Base-by-base conservation (phyloP, 106 monocot genomes). In the Gastrodia elata region DNA sequence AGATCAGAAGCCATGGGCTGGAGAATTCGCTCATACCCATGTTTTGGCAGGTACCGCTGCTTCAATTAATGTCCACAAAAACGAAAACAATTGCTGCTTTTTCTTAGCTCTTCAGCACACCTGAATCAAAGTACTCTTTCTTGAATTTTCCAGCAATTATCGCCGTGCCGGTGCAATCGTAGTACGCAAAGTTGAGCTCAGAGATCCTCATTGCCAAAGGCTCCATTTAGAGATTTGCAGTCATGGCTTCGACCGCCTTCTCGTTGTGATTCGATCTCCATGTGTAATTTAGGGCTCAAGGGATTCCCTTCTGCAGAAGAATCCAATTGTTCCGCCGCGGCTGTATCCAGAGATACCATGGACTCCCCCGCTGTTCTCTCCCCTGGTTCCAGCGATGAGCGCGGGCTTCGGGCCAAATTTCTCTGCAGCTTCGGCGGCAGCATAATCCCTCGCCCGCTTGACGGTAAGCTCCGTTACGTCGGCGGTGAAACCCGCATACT, bases 401-500 rank as follows among this genome's bases (percentile, higher is more conserved):
- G 64, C 39, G 69, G 69, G 4, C 86, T 75, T 15, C 84, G 88
- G 6, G 90, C 88, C 57, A 98, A 98, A 71, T 84, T 98, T 71
- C 88, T 98, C 22, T 93, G 93, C 84, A 93, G 93, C 83, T 98
- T 93, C 74, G 97, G 93, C 20, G 97, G 97, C 24, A 80, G 80
- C 71, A 85, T 93, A 77, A 80, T 98, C 22, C 98, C 98, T n/a
- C 93, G 98, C 46, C 98, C 93, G 43, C 75, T 87, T 16, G 93
- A 91, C 72, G 98, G 93, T 0, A 83, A 82, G 73, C 93, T 93
- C 38, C 91, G 98, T n/a, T 98, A 98, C 78, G 93, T 93, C 27
- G 98, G 98, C 48, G 98, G 98, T 3, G 98, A 98, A 79, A 98
- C 93, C 4, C 84, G 98, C 46, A 98, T 98, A 68, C 80, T 93